Evolutionary conservation across 2,329 filamentous ascomycete genomes (phyloP), one percentile per base, ranked within the genome.

Genomic region (Pseudogymnoascus sp.): DNA sequence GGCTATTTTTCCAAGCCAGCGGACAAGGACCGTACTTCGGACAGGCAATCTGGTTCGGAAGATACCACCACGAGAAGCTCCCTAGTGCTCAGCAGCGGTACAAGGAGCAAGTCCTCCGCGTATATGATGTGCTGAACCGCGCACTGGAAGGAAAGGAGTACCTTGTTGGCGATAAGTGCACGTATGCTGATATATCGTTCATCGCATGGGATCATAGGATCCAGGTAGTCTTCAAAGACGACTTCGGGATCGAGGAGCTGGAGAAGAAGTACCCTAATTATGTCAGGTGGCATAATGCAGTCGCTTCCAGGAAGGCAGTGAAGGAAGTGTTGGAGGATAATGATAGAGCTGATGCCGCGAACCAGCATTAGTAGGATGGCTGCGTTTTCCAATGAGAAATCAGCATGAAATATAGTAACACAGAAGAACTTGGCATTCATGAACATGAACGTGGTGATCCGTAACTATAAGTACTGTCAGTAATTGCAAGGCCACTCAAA

Each of bases 51-150:
- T 75, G 73, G 73, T 75, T 75, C 65, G 33, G 17, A 6, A 65
- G 62, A 4, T 72, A 65, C 59, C 73, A 75, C 64, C 37, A 68
- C 0, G 78, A 80, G 68, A 73, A 77, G 64, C 7, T 82, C 7
- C 71, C 72, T 1, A 75, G 72, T 21, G 79, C 78, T 4, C 68
- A 77, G 17, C 70, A 76, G 11, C 70, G 79, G 15, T 82, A 82
- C 68, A 65, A 63, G 13, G 72, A 75, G 7, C 78, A 82, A 67
- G 73, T 77, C 37, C 70, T 73, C 37, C 75, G 79, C 9, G 74
- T 81, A 2, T 71, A 75, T 0, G 67, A 69, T 1, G 78, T 81
- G 2, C 62, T 82, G 42, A 76, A 81, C 17, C 65, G 60, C 5
- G 73, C 75, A 61, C 68, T 80, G 10, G 67, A 70, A 60, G 67